Evolutionary conservation across 768 basidiomycete genomes (phyloP).

Genomic region (Holtermannia corniformis): DNA sequence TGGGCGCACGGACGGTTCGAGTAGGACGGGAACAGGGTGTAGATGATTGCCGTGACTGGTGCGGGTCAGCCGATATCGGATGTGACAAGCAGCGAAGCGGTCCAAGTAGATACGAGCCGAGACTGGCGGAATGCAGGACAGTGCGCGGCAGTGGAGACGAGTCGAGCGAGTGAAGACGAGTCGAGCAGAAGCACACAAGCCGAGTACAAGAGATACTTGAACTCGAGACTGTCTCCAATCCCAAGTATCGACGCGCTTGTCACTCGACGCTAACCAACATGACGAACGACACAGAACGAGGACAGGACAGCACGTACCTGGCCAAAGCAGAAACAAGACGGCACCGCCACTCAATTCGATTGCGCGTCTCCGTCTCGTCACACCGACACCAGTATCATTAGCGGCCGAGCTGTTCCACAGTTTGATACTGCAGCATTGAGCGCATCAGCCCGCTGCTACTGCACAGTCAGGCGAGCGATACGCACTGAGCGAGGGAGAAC

Average conservation of each 20-base stretch:
- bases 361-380: constrained; percentile 3
- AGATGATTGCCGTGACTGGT: constrained; percentile 25
- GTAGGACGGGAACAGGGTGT: constrained; percentile 25
- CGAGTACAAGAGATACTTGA: too few relatives aligned
- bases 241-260: too few relatives aligned
- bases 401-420: not conserved
- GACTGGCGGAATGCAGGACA: too few relatives aligned
- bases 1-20: constrained; percentile 24
- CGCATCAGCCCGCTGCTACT: not conserved
- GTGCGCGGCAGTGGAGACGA: too few relatives aligned
- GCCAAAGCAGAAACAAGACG: constrained; percentile 26
- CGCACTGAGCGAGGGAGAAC: not conserved
- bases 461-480: not conserved
- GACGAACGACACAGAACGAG: too few relatives aligned
- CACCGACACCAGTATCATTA: too few relatives aligned
- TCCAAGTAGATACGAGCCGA: too few relatives aligned
- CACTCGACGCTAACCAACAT: too few relatives aligned
- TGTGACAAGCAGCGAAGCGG: not conserved
- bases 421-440: not conserved
- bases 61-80: not conserved
- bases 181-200: too few relatives aligned
- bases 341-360: constrained; percentile 20
- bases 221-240: too few relatives aligned
- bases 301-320: constrained; percentile 17
- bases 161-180: too few relatives aligned